Evolutionary conservation across 176 grass and related monocot species (phyloP).

Genomic region (Alopecurus myosuroides): DNA sequence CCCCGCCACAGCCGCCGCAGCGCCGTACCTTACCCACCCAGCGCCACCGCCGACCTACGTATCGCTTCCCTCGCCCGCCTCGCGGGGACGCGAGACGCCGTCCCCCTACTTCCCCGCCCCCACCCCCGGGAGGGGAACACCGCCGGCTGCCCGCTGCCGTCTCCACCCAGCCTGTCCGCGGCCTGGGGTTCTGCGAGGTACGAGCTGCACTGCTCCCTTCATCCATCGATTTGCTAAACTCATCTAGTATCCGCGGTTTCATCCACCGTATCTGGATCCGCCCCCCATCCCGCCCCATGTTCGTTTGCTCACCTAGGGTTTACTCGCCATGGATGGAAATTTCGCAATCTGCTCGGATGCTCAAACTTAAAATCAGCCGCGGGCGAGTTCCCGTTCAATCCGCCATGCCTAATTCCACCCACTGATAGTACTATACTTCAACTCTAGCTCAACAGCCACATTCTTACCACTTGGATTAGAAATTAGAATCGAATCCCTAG

Average conservation of each 20-base stretch:
- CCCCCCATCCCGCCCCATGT: not conserved
- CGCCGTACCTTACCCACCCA: no score
- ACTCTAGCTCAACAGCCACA: no score
- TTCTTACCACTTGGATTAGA: no score
- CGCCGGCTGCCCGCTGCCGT: not conserved
- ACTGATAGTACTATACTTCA: no score
- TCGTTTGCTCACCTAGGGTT: not conserved
- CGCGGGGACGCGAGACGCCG: no score
- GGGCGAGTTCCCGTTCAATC: no score
- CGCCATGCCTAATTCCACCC: not conserved
- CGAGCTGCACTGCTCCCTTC: not conserved
- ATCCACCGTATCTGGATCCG: not conserved
- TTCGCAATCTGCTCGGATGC: not conserved
- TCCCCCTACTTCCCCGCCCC: no score
- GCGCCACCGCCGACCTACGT: no score
- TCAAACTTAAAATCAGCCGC: no score
- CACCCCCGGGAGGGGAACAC: not conserved
- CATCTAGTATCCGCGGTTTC: not conserved
- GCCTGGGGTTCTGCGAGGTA: not conserved
- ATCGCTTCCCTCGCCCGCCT: no score
- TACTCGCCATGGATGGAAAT: not conserved
- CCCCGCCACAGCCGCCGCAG: no score
- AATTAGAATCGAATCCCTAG: no score
- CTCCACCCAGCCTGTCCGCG: not conserved
- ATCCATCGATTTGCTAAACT: not conserved